A percentile compares a stretch with the other conserved stretches of the same genome.
Conservation (phyloP, 23 red algal species). For the Gracilaria gracilis region DNA sequence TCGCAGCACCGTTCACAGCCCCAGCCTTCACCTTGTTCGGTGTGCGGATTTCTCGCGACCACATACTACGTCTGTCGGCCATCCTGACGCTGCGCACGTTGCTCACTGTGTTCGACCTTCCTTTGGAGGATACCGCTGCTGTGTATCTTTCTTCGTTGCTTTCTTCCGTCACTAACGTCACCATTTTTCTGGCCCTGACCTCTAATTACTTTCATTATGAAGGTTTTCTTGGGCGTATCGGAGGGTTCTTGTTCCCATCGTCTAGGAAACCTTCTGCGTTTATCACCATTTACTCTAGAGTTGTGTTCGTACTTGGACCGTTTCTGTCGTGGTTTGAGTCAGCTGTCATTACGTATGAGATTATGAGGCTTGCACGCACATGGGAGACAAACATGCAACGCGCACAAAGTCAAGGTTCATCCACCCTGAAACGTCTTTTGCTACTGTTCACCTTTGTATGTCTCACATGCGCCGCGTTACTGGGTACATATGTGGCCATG, state of each 20-base stretch:
- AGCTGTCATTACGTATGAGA: constrained; percentile 40
- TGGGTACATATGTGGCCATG: neutral
- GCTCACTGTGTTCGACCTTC: constrained; percentile 19
- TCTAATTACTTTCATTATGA: constrained; percentile 38
- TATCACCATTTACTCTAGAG: constrained; percentile 14
- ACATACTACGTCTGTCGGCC: constrained; percentile 53
- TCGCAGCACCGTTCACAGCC: constrained; percentile 5
- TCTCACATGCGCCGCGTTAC: neutral
- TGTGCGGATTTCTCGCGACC: constrained; percentile 30
- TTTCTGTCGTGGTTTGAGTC: constrained; percentile 35
- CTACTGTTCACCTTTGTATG: constrained; percentile 19
- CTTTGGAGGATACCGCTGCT: constrained; percentile 9
- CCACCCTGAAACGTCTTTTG: neutral
- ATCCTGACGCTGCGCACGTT: constrained; percentile 21
- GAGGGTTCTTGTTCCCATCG: constrained; percentile 6
- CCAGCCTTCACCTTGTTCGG: constrained; percentile 42
- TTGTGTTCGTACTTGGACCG: constrained; percentile 36
- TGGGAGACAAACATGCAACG: constrained; percentile 17
- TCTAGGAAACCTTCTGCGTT: constrained; percentile 36
- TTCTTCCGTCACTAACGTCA: constrained; percentile 21
- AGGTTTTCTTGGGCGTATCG: constrained; percentile 2
- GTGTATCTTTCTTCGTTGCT: constrained; percentile 2
- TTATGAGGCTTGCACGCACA: constrained; percentile 31
- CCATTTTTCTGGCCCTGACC: constrained; percentile 9
- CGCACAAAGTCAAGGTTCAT: neutral